Evolutionary conservation across 1,284 basidiomycete genomes (phyloP).

Genomic region (Cryptococcus deneoformans): DNA sequence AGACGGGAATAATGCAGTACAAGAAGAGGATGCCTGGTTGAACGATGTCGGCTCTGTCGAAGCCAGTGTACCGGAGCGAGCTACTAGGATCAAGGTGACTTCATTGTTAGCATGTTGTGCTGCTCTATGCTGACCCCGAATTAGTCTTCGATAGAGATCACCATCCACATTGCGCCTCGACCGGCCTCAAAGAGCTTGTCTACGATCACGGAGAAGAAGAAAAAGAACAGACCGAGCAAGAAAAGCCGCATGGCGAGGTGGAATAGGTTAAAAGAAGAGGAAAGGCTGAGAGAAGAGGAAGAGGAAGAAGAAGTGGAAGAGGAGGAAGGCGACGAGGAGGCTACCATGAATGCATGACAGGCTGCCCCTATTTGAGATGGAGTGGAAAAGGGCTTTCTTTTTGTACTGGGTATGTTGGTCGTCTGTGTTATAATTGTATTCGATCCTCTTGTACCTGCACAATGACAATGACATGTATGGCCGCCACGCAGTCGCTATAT

Average conservation of each 20-base stretch:
- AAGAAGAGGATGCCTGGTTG: constrained; percentile 4
- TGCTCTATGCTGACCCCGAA: background rate
- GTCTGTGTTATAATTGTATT: too few relatives aligned
- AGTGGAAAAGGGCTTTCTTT: too few relatives aligned
- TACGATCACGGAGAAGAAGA: background rate
- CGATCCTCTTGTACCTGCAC: too few relatives aligned
- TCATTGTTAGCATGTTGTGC: background rate
- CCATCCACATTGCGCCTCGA: constrained; percentile 20
- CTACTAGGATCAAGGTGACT: constrained; percentile 8
- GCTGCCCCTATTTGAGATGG: background rate
- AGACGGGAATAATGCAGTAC: background rate
- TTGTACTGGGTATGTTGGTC: too few relatives aligned
- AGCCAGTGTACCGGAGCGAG: constrained; percentile 10
- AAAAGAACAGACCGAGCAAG: constrained; percentile 18
- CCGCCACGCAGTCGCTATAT: too few relatives aligned
- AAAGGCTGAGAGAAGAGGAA: constrained; percentile 18
- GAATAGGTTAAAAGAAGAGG: constrained; percentile 1
- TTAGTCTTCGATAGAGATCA: constrained; percentile 19
- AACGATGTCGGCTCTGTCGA: constrained; percentile 16
- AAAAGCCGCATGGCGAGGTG: constrained; percentile 4
- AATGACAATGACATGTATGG: too few relatives aligned
- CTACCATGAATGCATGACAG: background rate
- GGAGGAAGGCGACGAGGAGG: background rate
- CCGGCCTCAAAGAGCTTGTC: constrained; percentile 1
- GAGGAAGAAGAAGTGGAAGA: constrained; percentile 16